Percentiles rank a stretch among this genome's conserved stretches.
These are phyloP conservation scores for Leishmania lainsoni DNA, from an alignment of 208 protist genomes.

Conservation along the genomic window DNA sequence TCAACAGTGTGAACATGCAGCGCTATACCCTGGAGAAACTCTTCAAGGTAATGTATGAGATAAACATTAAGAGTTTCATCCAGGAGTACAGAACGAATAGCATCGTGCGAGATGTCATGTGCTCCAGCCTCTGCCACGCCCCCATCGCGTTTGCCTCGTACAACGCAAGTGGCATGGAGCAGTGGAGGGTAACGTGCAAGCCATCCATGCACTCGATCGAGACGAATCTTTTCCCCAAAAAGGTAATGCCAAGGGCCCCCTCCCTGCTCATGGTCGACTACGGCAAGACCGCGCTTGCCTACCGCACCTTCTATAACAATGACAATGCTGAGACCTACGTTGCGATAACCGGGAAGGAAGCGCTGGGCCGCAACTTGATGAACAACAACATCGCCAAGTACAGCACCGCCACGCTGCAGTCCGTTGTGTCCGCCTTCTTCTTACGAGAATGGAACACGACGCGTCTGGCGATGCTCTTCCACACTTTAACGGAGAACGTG, in stretches of 20 bases:
- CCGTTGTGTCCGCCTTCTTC: constrained; percentile 39
- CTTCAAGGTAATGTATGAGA: constrained; percentile 11
- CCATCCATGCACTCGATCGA: not conserved
- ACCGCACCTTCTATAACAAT: constrained; percentile 9
- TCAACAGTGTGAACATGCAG: constrained; percentile 27
- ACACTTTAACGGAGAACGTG: constrained; percentile 37
- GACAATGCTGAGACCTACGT: constrained; percentile 4
- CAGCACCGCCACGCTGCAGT: constrained; percentile 48
- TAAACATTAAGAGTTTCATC: not conserved
- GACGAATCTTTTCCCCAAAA: not conserved
- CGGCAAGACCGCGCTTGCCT: constrained; percentile 15
- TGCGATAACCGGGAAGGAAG: constrained; percentile 43
- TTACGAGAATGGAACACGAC: constrained; percentile 36
- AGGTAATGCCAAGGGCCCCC: not conserved
- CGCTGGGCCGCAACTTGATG: constrained; percentile 45
- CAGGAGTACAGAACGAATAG: not conserved
- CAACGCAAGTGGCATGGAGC: constrained; percentile 11
- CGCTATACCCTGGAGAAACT: constrained; percentile 25
- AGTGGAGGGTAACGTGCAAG: constrained; percentile 18
- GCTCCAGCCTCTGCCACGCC: constrained; percentile 33
- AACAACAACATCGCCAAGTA: constrained; percentile 41
- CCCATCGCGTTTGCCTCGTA: constrained; percentile 40
- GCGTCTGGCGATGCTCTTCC: constrained; percentile 35
- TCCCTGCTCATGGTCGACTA: constrained; percentile 19
- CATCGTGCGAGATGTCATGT: constrained; percentile 22